These are phyloP conservation scores for Penicillium canescens DNA, from an alignment of 495 filamentous ascomycete genomes.

Conservation along the genomic window DNA sequence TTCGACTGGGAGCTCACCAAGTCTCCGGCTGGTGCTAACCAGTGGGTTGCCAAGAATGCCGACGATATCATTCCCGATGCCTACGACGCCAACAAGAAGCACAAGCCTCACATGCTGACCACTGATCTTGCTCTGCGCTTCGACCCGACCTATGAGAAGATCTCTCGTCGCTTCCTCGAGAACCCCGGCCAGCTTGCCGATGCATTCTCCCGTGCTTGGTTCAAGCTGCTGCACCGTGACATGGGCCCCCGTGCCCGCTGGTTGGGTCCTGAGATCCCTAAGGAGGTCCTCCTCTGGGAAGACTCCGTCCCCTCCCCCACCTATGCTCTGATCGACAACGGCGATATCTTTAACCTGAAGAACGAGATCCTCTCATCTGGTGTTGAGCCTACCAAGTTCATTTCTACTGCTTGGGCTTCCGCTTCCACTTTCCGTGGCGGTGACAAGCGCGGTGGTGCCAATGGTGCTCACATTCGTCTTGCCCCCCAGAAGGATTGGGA, in stretches of 20 bases:
- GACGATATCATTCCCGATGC: slow-evolving; percentile 67
- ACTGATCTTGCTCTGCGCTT: slow-evolving; percentile 68
- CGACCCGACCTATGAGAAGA: slow-evolving; percentile 72
- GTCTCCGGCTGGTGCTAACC: slow-evolving; percentile 70
- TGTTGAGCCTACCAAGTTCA: slow-evolving; percentile 53
- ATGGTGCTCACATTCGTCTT: slow-evolving; percentile 73
- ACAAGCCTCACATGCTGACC: slow-evolving; percentile 66
- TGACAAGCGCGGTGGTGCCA: slow-evolving; percentile 77
- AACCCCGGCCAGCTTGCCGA: slow-evolving; percentile 65
- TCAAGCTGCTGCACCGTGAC: slow-evolving; percentile 77
- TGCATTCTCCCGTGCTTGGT: slow-evolving; percentile 69
- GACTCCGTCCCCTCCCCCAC: slow-evolving; percentile 59
- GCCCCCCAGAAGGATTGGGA: slow-evolving; percentile 66
- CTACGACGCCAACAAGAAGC: slow-evolving; percentile 63
- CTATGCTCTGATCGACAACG: slow-evolving; percentile 55
- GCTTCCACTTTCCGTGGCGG: slow-evolving; percentile 71
- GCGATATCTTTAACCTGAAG: slow-evolving; percentile 63
- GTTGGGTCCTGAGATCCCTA: slow-evolving; percentile 67
- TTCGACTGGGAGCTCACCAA: slow-evolving; percentile 76
- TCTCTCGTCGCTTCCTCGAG: slow-evolving; percentile 63
- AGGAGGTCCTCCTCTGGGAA: slow-evolving; percentile 64
- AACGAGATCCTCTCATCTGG: slow-evolving; percentile 60
- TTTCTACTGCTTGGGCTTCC: slow-evolving; percentile 66
- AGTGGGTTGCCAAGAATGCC: slow-evolving; percentile 69
- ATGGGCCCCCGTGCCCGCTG: slow-evolving; percentile 67